Base-by-base conservation (phyloP, 441 rosid species). In the Capsella rubella region DNA sequence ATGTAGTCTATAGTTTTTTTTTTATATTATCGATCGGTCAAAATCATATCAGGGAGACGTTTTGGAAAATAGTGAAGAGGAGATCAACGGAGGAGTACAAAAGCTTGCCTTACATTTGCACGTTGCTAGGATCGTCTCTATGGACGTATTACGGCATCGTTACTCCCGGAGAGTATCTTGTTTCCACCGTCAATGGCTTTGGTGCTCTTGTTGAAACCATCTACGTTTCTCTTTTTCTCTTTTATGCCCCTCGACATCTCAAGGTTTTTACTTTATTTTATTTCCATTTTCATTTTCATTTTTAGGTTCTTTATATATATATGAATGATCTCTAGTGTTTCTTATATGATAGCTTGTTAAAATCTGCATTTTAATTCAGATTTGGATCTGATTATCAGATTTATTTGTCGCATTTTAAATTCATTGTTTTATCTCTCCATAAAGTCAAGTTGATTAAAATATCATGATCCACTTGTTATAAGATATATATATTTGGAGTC, bases 91-190 rank as follows among this genome's bases (percentile, higher is more conserved):
- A 91, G 68, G 92, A 90, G 1, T 91, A 90, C 51, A 87, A 87
- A 77, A 85, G 91, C 78, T 81, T 89, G 61, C 98, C 98, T 1
- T 94, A 91, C 52, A 46, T 90, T 10, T 89, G 92, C 72, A 90
- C 89, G 25, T 72, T 94, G 73, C 64, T 94, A 15, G 89, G 72
- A 56, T 75, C 92, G 16, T 82, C 85, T 3, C 51, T 87, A 39
- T 94, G 97, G 97, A 87, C 90, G 50, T 94, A 90, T 67, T 91
- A 91, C 69, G 97, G 98, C 37, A 69, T 85, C 32, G 85, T 79
- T 18, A 91, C 85, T 72, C 89, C 96, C 0, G 87, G 87, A 73
- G 87, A 74, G 18, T 61, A 68, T 52, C 84, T 94, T 54, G 89
- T 94, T 5, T 86, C 96, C 66, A 94, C 96, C 25, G 82, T 93